Evolutionary conservation across 257 asterid genomes (phyloP).

Genomic region (Penstemon davidsonii): DNA sequence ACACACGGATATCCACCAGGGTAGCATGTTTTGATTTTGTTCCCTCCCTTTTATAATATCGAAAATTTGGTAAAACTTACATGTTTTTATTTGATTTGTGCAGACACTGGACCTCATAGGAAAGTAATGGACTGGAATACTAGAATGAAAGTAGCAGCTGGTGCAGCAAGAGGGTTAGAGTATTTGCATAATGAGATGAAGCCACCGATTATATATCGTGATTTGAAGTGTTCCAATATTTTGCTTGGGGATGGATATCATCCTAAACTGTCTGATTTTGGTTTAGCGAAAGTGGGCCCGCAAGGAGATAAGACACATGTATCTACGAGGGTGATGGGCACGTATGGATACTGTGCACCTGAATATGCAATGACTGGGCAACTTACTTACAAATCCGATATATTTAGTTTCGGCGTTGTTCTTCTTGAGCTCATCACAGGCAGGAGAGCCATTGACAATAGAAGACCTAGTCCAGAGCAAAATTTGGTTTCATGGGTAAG

Average conservation of each 20-base stretch:
- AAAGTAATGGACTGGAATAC: constrained; percentile 40
- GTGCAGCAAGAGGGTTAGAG: constrained; percentile 53
- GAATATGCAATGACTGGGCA: constrained; percentile 54
- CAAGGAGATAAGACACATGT: constrained; percentile 45
- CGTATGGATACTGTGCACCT: constrained; percentile 53
- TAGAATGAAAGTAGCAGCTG: constrained; percentile 49
- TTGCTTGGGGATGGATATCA: constrained; percentile 44
- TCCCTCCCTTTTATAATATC: neutral
- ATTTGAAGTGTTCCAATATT: constrained; percentile 53
- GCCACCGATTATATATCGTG: constrained; percentile 52
- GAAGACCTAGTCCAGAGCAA: constrained; percentile 32
- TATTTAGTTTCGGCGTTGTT: constrained; percentile 49
- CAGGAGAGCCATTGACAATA: constrained; percentile 37
- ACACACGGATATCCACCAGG: too few species aligned
- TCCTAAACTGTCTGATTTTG: constrained; percentile 48
- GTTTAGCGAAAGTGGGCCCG: constrained; percentile 49
- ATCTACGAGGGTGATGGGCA: constrained; percentile 56
- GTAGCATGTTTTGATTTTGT: neutral
- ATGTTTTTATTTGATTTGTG: neutral
- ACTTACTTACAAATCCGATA: constrained; percentile 52
- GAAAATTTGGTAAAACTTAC: neutral
- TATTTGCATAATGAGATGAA: constrained; percentile 48
- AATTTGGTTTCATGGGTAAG: constrained; percentile 47
- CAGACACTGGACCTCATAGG: constrained; percentile 26
- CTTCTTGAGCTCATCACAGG: constrained; percentile 49